phyloP scores from a whole-genome alignment of 352 stramenopile species.

The Paralagenidium karlingii region DNA sequence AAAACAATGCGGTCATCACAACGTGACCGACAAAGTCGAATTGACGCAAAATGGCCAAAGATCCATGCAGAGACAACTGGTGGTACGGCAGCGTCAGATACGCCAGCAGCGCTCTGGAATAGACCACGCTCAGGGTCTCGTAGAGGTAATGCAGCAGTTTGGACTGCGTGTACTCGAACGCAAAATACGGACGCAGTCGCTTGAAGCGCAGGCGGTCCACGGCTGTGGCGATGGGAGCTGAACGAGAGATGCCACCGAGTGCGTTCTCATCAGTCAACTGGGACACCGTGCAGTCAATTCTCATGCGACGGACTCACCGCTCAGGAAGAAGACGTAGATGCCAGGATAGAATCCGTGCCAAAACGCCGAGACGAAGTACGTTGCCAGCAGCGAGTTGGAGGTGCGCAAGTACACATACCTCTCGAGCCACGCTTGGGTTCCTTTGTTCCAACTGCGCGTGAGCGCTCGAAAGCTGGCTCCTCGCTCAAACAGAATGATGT shows the following conservation, averaged over 20 bases:
- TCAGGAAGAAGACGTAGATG: slow-evolving; percentile 95
- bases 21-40: too few species aligned
- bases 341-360: slow-evolving; percentile 98
- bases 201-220: slow-evolving; percentile 46
- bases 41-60: too few species aligned
- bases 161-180: too few species aligned
- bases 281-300: slow-evolving; percentile 13
- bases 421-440: slow-evolving; percentile 92
- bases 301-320: slow-evolving; percentile 12
- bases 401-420: slow-evolving; percentile 96
- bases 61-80: too few species aligned
- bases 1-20: too few species aligned
- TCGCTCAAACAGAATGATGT: slow-evolving; percentile 93
- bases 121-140: too few species aligned
- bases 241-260: background rate
- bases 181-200: slow-evolving; percentile 46
- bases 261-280: too few species aligned
- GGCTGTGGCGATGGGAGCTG: slow-evolving; percentile 40
- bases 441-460: slow-evolving; percentile 93
- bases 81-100: too few species aligned
- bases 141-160: too few species aligned
- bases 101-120: too few species aligned
- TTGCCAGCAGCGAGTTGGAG: slow-evolving; percentile 84
- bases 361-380: slow-evolving; percentile 91
- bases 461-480: slow-evolving; percentile 81